Evolutionary conservation across 352 stramenopile species (phyloP).

Genomic region (Pythium aristosporum): DNA sequence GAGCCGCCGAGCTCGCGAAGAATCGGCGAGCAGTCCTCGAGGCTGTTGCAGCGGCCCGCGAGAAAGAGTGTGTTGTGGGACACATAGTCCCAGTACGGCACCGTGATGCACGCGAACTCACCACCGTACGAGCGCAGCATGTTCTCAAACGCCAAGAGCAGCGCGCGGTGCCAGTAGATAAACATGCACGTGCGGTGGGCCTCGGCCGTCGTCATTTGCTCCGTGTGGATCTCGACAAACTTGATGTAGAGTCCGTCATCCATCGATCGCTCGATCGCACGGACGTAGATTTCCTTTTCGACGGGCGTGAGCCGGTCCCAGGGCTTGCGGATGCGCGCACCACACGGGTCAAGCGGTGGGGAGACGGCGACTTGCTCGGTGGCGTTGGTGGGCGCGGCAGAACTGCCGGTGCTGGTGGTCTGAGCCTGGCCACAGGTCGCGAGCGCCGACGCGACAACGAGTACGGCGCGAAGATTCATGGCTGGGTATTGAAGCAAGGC

Average conservation of each 20-base stretch:
- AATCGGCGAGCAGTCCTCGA: conserved; percentile 74
- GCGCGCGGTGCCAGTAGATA: conserved; percentile 81
- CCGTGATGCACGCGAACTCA: conserved; percentile 81
- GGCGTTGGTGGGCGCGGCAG: background rate
- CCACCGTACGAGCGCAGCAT: conserved; percentile 78
- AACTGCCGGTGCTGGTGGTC: background rate
- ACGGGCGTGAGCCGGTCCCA: conserved; percentile 59
- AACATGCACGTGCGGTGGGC: conserved; percentile 89
- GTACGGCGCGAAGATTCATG: conserved; percentile 15
- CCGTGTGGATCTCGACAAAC: conserved; percentile 86
- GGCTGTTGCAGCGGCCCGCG: conserved; percentile 51
- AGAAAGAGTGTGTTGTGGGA: conserved; percentile 77
- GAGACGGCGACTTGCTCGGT: conserved; percentile 2
- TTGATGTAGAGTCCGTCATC: conserved; percentile 84
- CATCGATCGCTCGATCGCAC: conserved; percentile 71
- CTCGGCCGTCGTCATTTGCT: conserved; percentile 79
- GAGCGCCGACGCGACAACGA: background rate
- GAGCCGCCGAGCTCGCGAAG: conserved; percentile 73
- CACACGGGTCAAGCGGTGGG: conserved; percentile 29
- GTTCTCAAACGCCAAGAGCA: conserved; percentile 86
- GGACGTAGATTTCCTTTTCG: conserved; percentile 78
- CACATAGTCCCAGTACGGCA: conserved; percentile 89
- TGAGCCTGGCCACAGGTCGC: background rate
- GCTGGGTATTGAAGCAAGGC: background rate
- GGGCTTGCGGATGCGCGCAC: conserved; percentile 71